phyloP scores from a whole-genome alignment of 2,329 filamentous ascomycete species.

The Aspergillus brunneoviolaceus region DNA sequence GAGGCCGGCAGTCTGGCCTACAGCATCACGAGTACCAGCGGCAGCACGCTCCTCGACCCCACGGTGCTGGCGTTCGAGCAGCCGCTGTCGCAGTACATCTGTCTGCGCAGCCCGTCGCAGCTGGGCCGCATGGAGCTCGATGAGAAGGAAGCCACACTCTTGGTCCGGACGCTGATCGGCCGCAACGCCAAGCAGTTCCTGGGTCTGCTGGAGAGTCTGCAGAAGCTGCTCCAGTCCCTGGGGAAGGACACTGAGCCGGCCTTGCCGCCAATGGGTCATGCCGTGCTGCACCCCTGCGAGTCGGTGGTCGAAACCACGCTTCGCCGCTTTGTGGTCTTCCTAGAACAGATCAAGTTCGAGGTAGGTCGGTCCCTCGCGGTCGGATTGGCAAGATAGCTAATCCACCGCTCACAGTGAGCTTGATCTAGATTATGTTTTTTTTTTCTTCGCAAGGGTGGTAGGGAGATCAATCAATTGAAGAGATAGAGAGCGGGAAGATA shows the following conservation, averaged over 20 bases:
- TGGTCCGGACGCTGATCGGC: constrained; percentile 25
- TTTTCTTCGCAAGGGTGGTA: not conserved
- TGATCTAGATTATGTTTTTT: not conserved
- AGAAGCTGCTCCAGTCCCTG: constrained; percentile 13
- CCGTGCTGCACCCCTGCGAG: constrained; percentile 20
- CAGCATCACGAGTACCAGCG: constrained; percentile 22
- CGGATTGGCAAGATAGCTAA: not conserved
- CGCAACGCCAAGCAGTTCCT: constrained; percentile 23
- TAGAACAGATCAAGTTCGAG: constrained; percentile 26
- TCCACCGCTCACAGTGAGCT: not conserved
- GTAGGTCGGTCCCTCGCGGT: constrained; percentile 8
- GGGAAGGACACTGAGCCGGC: constrained; percentile 14
- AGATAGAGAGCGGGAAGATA: not conserved
- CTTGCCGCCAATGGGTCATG: constrained; percentile 8
- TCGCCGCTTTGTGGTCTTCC: constrained; percentile 22
- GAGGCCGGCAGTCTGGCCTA: constrained; percentile 30
- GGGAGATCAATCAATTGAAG: not conserved
- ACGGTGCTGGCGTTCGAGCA: constrained; percentile 24
- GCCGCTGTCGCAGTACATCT: constrained; percentile 23
- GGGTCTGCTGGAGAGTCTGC: constrained; percentile 24
- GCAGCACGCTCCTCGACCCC: constrained; percentile 22
- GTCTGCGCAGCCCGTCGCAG: constrained; percentile 26
- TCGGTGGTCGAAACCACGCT: constrained; percentile 24
- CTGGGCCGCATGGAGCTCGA: constrained; percentile 30
- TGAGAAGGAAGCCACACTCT: constrained; percentile 22